Percentiles rank a stretch among this genome's conserved stretches.
Conservation (phyloP, 1,284 basidiomycete species). For the Ganoderma resinaceum region DNA sequence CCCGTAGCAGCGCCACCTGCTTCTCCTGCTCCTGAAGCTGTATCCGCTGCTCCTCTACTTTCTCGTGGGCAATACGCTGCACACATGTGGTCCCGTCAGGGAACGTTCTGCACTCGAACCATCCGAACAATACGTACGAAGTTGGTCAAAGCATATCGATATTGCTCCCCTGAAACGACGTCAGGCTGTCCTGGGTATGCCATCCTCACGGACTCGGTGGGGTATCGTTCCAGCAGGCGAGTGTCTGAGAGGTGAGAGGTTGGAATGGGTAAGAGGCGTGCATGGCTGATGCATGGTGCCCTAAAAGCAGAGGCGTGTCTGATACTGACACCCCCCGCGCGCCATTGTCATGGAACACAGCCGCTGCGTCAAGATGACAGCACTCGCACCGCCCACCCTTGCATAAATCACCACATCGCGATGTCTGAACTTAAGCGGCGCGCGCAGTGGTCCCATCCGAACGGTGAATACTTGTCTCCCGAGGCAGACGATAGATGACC, state of each 20-base stretch:
- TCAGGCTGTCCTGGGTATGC: slow-evolving; percentile 45
- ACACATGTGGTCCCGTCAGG: background rate
- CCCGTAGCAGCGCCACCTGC: slow-evolving; percentile 74
- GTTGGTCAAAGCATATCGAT: slow-evolving; percentile 80
- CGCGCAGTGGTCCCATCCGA: background rate
- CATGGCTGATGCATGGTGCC: slow-evolving; percentile 7
- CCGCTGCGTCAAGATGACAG: slow-evolving; percentile 9
- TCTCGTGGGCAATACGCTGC: slow-evolving; percentile 84
- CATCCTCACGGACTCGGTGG: background rate
- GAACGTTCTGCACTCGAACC: background rate
- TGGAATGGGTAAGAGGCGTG: background rate
- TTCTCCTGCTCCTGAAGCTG: slow-evolving; percentile 85
- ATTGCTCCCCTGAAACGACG: slow-evolving; percentile 73
- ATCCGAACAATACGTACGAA: slow-evolving; percentile 59
- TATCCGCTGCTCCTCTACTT: slow-evolving; percentile 79
- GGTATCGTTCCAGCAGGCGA: background rate
- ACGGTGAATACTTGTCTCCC: background rate
- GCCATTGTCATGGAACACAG: slow-evolving; percentile 15
- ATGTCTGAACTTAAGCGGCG: background rate
- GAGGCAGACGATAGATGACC: too few species aligned
- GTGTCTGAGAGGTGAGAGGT: background rate
- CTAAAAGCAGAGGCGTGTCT: slow-evolving; percentile 11
- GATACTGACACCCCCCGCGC: slow-evolving; percentile 2
- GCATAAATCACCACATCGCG: background rate
- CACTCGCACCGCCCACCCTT: slow-evolving; percentile 5